phyloP scores from a whole-genome alignment of 176 grass and related monocot genomes.

The Rhynchospora tenuis region DNA sequence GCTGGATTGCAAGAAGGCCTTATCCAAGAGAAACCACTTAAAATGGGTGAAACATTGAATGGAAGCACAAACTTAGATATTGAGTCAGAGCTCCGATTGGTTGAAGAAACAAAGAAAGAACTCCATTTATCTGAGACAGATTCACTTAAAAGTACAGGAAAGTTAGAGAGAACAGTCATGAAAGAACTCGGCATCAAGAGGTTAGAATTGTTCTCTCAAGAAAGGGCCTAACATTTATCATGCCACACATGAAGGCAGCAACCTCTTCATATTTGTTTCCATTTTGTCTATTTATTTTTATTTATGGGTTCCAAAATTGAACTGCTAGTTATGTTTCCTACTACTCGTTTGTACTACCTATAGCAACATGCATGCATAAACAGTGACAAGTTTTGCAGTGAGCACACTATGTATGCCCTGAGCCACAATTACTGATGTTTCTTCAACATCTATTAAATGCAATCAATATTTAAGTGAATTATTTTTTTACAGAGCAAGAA shows the following conservation, averaged over 20 bases:
- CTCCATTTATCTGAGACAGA: neutral
- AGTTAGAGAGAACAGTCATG: constrained; percentile 43
- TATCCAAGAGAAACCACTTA: constrained; percentile 58
- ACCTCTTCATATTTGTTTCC: neutral
- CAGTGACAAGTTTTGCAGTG: neutral
- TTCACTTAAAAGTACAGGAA: neutral
- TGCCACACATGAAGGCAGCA: neutral
- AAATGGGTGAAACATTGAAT: constrained; percentile 39
- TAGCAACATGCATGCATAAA: neutral
- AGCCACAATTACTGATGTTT: neutral
- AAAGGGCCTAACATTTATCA: neutral
- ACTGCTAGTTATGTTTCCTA: neutral
- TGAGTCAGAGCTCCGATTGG: constrained; percentile 53
- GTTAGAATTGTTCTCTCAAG: constrained; percentile 6
- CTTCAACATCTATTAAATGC: neutral
- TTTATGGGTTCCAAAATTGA: neutral
- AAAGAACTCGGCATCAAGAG: constrained; percentile 71
- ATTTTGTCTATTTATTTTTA: neutral
- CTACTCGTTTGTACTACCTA: neutral
- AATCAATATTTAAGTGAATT: constrained; percentile 2
- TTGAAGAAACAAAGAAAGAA: constrained; percentile 35
- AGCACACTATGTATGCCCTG: neutral
- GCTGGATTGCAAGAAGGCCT: constrained; percentile 50
- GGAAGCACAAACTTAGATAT: constrained; percentile 52
- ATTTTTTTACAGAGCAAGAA: constrained; percentile 36